phyloP scores from a whole-genome alignment of 2,329 filamentous ascomycete genomes.

The Berkeleyomyces rouxiae region DNA sequence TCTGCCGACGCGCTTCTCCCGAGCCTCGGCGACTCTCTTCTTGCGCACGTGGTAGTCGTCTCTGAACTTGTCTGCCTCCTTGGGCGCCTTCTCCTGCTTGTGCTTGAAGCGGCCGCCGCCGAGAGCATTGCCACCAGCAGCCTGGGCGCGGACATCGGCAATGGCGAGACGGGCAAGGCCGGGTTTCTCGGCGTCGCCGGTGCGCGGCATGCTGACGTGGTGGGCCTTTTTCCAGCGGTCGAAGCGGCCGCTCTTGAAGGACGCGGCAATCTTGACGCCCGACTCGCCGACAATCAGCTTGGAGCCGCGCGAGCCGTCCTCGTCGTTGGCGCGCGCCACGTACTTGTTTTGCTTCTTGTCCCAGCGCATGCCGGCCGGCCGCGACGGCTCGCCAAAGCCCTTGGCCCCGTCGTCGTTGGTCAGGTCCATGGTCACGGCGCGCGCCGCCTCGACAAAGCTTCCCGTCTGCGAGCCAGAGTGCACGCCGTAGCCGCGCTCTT shows the following conservation, averaged over 20 bases:
- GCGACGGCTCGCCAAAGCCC: slow-evolving; percentile 60
- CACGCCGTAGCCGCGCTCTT: slow-evolving; percentile 87
- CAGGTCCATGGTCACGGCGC: slow-evolving; percentile 79
- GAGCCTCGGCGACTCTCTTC: slow-evolving; percentile 75
- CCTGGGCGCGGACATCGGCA: slow-evolving; percentile 15
- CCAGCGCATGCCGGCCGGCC: slow-evolving; percentile 59
- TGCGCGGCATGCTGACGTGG: slow-evolving; percentile 59
- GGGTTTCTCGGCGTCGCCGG: slow-evolving; percentile 61
- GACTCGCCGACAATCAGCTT: slow-evolving; percentile 74
- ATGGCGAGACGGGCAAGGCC: slow-evolving; percentile 15
- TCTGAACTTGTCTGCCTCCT: slow-evolving; percentile 79
- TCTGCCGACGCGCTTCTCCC: slow-evolving; percentile 63
- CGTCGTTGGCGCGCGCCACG: slow-evolving; percentile 78
- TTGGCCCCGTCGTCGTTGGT: slow-evolving; percentile 72
- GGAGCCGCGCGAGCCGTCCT: slow-evolving; percentile 63
- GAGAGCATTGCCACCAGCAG: neutral
- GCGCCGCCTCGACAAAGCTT: slow-evolving; percentile 79
- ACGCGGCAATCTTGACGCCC: slow-evolving; percentile 89
- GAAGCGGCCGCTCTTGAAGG: slow-evolving; percentile 84
- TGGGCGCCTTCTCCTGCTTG: slow-evolving; percentile 73
- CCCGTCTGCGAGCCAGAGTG: slow-evolving; percentile 53
- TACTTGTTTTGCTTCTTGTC: slow-evolving; percentile 96
- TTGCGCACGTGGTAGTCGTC: slow-evolving; percentile 84
- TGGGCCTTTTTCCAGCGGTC: slow-evolving; percentile 83
- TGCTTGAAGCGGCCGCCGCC: slow-evolving; percentile 53